phyloP scores from a whole-genome alignment of 805 yeast species.

The Ogataea neopini region DNA sequence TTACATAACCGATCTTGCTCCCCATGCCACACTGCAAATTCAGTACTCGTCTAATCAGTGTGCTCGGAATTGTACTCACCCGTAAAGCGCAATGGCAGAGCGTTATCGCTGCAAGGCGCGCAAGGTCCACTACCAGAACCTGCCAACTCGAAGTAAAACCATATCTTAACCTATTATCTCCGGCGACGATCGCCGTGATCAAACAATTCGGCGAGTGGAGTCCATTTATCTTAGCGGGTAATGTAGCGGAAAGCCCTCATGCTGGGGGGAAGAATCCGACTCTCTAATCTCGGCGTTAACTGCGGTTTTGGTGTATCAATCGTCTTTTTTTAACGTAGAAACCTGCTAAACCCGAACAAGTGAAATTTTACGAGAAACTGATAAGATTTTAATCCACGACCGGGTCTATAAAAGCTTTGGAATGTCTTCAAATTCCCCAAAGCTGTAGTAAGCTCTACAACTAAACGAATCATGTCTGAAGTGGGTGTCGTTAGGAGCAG shows the following conservation, averaged over 20 bases:
- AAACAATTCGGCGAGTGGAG: background rate
- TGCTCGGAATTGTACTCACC: background rate
- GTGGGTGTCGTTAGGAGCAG: constrained; percentile 3
- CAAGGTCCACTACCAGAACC: background rate
- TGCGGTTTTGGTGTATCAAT: background rate
- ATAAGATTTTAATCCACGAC: no score
- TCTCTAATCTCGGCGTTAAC: background rate
- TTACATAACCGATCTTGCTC: no score
- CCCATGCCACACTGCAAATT: no score
- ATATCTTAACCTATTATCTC: background rate
- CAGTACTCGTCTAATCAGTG: background rate
- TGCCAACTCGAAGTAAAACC: background rate
- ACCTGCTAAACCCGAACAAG: background rate
- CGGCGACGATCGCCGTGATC: background rate
- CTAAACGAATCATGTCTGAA: constrained; percentile 1
- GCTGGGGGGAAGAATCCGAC: background rate
- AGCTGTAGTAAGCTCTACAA: background rate
- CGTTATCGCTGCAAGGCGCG: background rate
- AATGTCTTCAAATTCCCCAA: background rate
- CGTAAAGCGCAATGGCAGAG: constrained; percentile 6
- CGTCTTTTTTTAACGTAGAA: background rate
- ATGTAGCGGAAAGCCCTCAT: no score
- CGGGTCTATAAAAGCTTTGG: background rate
- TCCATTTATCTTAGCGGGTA: background rate
- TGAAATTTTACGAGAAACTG: no score